Base-by-base conservation (phyloP, 352 stramenopile genomes). In the Discostella stelligera region DNA sequence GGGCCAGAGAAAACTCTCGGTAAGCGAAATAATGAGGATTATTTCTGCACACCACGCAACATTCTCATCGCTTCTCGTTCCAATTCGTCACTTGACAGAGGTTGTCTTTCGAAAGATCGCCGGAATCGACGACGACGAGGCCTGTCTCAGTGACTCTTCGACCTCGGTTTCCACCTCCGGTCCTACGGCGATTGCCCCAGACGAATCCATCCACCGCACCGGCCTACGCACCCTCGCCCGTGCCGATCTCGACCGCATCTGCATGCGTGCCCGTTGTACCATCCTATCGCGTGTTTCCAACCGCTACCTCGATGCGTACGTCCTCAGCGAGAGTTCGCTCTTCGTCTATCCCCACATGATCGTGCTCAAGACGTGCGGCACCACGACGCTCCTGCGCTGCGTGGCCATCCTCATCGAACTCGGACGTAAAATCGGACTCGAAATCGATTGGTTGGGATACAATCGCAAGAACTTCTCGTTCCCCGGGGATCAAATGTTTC, bases 351-450 rank as follows among this genome's bases (percentile, higher is more conserved):
- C 95, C 7, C 95, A 98, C 92, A 99, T 98, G 86, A 86, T 99
- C 48, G 95, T 99, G 21, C 95, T 99, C 75, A 99, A 99, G 90
- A 99, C 97, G 39, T 99, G 97, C 86, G 97, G 97, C 55, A 99
- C 97, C 5, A 99, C 97, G 11, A 99, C 97, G 58, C 92, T 99
- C 58, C 91, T 99, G 46, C 94, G 96, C 73, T 91, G 85, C 63
- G 86, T 91, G 49, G 80, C 78, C 23, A 77, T 81, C n/a, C 71
- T 93, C 41, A 91, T 93, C 80, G 84, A 93, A 37, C 53, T 93
- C 14, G 87, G 84, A 27, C 58, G 82, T 83, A 72, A 78, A 20
- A 91, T 98, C 10, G 96, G 95, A 4, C 87, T 99, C 16, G 94
- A 97, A 73, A 95, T 99, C 69, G 95, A 99, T 83, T 99, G 96